These are phyloP conservation scores for Clonostachys byssicola DNA, from an alignment of 2,329 filamentous ascomycete species.

Conservation along the genomic window DNA sequence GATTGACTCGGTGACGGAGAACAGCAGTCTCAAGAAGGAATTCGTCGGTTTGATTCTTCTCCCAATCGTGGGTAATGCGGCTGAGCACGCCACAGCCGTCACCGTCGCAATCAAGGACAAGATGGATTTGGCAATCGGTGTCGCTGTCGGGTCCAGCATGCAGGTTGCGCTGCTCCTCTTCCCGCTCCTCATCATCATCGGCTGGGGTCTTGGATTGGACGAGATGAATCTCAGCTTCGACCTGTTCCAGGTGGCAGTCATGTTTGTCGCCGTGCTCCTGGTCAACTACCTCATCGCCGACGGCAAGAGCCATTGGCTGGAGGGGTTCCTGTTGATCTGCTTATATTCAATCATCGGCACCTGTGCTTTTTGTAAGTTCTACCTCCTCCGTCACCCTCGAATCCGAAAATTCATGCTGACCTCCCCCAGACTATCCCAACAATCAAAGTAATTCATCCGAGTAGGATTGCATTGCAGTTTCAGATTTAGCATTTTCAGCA, in stretches of 20 bases:
- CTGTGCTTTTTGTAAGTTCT: conserved; percentile 55
- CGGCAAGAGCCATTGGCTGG: conserved; percentile 78
- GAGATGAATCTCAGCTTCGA: conserved; percentile 83
- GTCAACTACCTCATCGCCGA: conserved; percentile 85
- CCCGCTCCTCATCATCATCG: conserved; percentile 71
- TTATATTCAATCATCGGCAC: conserved; percentile 67
- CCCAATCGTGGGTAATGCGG: conserved; percentile 60
- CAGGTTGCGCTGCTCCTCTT: conserved; percentile 79
- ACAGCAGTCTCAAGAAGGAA: conserved; percentile 60
- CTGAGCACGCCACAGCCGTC: conserved; percentile 59
- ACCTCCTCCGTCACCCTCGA: background rate
- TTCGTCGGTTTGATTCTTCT: conserved; percentile 79
- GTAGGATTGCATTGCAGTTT: too few species aligned
- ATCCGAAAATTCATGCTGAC: too few species aligned
- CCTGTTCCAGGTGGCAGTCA: conserved; percentile 79
- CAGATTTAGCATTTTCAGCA: too few species aligned
- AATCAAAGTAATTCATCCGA: too few species aligned
- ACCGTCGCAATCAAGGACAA: conserved; percentile 56
- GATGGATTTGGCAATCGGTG: conserved; percentile 57
- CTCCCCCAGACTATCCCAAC: too few species aligned
- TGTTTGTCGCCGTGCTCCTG: conserved; percentile 80
- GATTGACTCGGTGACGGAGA: conserved; percentile 62
- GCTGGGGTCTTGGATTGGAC: conserved; percentile 69
- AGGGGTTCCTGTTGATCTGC: conserved; percentile 54
- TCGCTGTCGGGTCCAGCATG: conserved; percentile 67